A percentile compares a stretch with the other conserved stretches of the same genome.
phyloP scores from a whole-genome alignment of 192 early-diverging fungal genomes.

The Backusella parvicylindrica region DNA sequence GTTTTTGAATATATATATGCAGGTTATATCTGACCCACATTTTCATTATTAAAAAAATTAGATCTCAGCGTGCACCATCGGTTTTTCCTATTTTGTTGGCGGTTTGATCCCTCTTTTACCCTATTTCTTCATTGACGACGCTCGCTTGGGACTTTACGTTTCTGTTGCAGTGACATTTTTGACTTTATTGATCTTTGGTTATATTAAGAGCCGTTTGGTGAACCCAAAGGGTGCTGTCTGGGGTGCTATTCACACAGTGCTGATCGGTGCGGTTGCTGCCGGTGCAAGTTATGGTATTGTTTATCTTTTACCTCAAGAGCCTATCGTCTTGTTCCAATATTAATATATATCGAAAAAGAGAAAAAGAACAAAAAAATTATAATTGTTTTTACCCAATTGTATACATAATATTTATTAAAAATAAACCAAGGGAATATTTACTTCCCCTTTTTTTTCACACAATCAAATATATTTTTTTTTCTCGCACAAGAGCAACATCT shows the following conservation, averaged over 20 bases:
- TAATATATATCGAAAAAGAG: too few relatives aligned
- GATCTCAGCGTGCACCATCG: slow-evolving; percentile 58
- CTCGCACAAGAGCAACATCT: too few relatives aligned
- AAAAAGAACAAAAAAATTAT: too few relatives aligned
- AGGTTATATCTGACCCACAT: neutral
- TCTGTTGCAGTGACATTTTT: slow-evolving; percentile 53
- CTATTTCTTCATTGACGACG: slow-evolving; percentile 46
- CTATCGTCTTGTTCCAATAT: neutral
- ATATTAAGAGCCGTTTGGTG: slow-evolving; percentile 46
- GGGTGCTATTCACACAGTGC: slow-evolving; percentile 42
- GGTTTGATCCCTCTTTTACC: slow-evolving; percentile 64
- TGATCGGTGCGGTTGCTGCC: slow-evolving; percentile 47
- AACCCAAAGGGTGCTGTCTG: slow-evolving; percentile 37
- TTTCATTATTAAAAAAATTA: slow-evolving; percentile 6
- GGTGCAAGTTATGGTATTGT: slow-evolving; percentile 36
- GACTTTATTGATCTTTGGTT: slow-evolving; percentile 59
- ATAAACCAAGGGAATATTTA: too few relatives aligned
- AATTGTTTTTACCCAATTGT: too few relatives aligned
- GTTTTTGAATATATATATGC: neutral
- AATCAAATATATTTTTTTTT: too few relatives aligned
- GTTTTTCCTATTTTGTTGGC: slow-evolving; percentile 57
- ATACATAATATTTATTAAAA: too few relatives aligned
- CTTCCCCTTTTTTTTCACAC: too few relatives aligned
- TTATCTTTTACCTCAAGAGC: slow-evolving; percentile 14
- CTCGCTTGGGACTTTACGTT: slow-evolving; percentile 38